phyloP scores from a whole-genome alignment of 176 grass and related monocot genomes.

The Avena sativa region DNA sequence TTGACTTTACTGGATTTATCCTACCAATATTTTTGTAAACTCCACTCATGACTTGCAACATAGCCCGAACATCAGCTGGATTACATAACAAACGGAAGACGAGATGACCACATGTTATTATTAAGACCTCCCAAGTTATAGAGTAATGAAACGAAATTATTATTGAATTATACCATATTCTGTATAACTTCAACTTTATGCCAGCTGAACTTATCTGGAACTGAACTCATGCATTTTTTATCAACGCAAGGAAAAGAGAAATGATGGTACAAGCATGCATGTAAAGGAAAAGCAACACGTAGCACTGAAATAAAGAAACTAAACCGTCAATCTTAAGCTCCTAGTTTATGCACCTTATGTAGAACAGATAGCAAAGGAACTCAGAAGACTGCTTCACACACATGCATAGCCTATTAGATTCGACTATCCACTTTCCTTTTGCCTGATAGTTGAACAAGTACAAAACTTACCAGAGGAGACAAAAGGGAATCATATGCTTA shows the following conservation, averaged over 20 bases:
- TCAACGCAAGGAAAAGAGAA: constrained; percentile 16
- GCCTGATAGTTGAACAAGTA: constrained; percentile 82
- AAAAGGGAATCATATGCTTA: constrained; percentile 92
- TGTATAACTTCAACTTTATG: constrained; percentile 26
- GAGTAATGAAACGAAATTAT: neutral
- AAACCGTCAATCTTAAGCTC: constrained; percentile 48
- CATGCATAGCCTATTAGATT: constrained; percentile 55
- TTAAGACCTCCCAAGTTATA: neutral
- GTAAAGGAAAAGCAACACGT: constrained; percentile 45
- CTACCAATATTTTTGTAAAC: constrained; percentile 13
- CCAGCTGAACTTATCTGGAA: constrained; percentile 22
- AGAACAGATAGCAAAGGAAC: constrained; percentile 47
- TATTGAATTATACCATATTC: constrained; percentile 1
- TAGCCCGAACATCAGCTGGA: constrained; percentile 1
- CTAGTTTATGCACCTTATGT: constrained; percentile 43
- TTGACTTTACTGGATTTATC: constrained; percentile 36
- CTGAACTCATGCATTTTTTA: constrained; percentile 26
- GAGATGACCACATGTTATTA: neutral
- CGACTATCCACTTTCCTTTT: constrained; percentile 65
- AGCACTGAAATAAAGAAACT: constrained; percentile 45
- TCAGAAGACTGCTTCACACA: constrained; percentile 38
- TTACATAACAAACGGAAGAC: constrained; percentile 6
- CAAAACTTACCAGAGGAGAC: constrained; percentile 94
- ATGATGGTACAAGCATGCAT: constrained; percentile 23
- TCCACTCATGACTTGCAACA: neutral